phyloP scores from a whole-genome alignment of 148 eudicot species.

The Amaranthus cruentus region DNA sequence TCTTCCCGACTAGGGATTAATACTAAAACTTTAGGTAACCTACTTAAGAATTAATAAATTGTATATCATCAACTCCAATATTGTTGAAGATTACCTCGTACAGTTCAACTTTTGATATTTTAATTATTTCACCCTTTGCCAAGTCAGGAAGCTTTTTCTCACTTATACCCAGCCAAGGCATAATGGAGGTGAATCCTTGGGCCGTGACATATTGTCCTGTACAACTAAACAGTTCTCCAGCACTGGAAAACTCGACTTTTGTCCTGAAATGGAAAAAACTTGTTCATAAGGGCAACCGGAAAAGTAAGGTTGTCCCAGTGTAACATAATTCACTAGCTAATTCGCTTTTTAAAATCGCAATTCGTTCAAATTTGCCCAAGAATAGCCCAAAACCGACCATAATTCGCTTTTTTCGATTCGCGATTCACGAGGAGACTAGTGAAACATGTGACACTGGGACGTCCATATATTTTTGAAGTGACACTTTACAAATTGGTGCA shows the following conservation, averaged over 20 bases:
- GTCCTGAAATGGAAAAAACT: conserved; percentile 41
- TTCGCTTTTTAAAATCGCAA: background rate
- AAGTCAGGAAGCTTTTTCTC: conserved; percentile 85
- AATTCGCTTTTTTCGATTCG: too few species aligned
- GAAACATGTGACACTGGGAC: background rate
- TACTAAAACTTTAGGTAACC: background rate
- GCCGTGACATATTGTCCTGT: conserved; percentile 62
- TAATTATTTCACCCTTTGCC: conserved; percentile 65
- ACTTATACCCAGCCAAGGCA: conserved; percentile 85
- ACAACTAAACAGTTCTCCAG: conserved; percentile 74
- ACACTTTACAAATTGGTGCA: background rate
- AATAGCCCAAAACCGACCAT: too few species aligned
- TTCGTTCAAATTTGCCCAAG: too few species aligned
- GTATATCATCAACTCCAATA: conserved; percentile 6
- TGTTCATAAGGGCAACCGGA: conserved; percentile 11
- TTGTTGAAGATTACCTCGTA: conserved; percentile 56
- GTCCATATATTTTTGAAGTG: too few species aligned
- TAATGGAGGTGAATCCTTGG: conserved; percentile 74
- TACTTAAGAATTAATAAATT: background rate
- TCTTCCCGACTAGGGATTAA: background rate
- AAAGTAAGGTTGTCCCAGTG: background rate
- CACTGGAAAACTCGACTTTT: conserved; percentile 68
- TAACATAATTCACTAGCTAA: background rate
- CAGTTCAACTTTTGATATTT: conserved; percentile 62
- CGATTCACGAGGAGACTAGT: too few species aligned